These are phyloP conservation scores for Boletus coccyginus DNA, from an alignment of 768 basidiomycete species.

Conservation along the genomic window DNA sequence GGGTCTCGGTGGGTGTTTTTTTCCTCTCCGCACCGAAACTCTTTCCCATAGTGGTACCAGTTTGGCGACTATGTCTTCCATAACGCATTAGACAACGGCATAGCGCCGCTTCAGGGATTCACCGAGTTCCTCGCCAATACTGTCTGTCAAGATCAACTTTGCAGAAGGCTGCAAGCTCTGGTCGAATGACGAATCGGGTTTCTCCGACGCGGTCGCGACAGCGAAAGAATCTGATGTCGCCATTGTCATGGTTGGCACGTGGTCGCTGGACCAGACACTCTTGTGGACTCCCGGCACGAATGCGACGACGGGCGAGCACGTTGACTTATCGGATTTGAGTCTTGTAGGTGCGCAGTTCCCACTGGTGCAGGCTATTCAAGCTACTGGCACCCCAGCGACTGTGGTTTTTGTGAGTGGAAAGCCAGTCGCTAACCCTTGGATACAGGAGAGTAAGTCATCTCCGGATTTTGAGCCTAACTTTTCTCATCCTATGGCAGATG, in stretches of 20 bases:
- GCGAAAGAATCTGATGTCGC: constrained; percentile 56
- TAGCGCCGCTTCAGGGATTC: constrained; percentile 58
- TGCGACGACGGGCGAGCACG: constrained; percentile 69
- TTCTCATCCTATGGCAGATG: constrained; percentile 39
- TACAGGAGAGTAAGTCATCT: constrained; percentile 47
- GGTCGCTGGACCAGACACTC: constrained; percentile 31
- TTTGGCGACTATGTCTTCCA: constrained; percentile 72
- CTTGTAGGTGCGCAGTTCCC: constrained; percentile 64
- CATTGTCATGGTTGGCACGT: constrained; percentile 59
- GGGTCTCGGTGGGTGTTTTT: constrained; percentile 48
- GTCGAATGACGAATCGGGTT: constrained; percentile 46
- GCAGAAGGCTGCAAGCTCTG: constrained; percentile 68
- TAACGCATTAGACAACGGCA: constrained; percentile 52
- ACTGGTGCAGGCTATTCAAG: constrained; percentile 61
- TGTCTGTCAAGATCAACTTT: constrained; percentile 55
- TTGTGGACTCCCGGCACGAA: constrained; percentile 59
- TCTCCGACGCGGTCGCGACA: constrained; percentile 48
- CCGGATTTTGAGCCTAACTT: neutral
- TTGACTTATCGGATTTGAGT: constrained; percentile 57
- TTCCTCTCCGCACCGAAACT: neutral
- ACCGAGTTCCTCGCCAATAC: constrained; percentile 47
- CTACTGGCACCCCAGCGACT: constrained; percentile 58
- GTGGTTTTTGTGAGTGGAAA: constrained; percentile 70
- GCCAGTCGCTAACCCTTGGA: constrained; percentile 71
- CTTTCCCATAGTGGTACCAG: constrained; percentile 24